Evolutionary conservation across 371 early-diverging fungal species (phyloP), one percentile per base, ranked within the genome.

Genomic region (Mucor irregularis): DNA sequence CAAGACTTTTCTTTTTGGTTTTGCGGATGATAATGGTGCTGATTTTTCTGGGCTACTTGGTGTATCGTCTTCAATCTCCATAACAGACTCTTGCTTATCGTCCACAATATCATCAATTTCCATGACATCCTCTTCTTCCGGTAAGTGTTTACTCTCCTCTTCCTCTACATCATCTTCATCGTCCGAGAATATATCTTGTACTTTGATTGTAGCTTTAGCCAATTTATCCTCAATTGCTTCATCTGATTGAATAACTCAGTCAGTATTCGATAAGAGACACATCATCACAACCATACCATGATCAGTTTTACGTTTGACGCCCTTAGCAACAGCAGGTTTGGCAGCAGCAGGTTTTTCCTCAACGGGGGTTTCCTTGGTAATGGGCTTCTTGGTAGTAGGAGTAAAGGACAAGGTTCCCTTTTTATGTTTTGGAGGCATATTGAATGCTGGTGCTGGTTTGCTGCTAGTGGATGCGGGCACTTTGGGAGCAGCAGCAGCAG

Each of bases 1-100:
- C 2, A 67, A 64, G 3, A 82, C 78, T n/a, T 72, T 63, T 26
- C 72, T 68, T 47, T 58, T 64, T 2, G 52, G 25, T 37, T 65
- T 65, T 28, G 61, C 60, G 5, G 63, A 46, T 16, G 53, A 22
- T 21, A 49, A 17, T 44, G 42, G 63, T 26, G 57, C 16, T 58
- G 58, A 58, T 13, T 51, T 58, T 9, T 58, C 56, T 35, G 26
- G 19, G n/a, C n/a, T n/a, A n/a, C n/a, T n/a, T 22, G 56, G 35
- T 3, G 29, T 24, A 42, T 40, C 39, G 50, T 17, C 21, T 35
- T 33, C 48, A n/a, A 30, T 37, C 5, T 49, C 54, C 56, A 28
- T 55, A 10, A 19, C 38, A 39, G 19, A n/a, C n/a, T n/a, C n/a
- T n/a, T n/a, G n/a, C n/a, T n/a, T 34, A 46, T 45, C 61, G 37